Percentiles rank a stretch among this genome's conserved stretches.
phyloP scores from a whole-genome alignment of 164 flowering plant species.

The Cinnamomum chago region DNA sequence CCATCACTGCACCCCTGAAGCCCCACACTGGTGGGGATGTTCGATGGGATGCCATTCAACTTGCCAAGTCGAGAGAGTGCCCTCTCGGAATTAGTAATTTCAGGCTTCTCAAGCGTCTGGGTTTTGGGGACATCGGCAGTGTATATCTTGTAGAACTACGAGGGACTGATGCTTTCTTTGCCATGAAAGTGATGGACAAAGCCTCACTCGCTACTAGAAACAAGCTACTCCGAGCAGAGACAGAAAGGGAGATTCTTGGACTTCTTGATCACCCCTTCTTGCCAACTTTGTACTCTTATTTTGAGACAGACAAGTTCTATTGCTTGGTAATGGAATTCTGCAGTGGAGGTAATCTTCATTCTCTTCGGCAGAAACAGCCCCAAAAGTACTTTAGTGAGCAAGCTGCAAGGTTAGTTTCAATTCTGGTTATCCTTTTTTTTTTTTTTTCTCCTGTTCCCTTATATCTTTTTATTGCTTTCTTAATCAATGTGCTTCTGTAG shows the following conservation, averaged over 20 bases:
- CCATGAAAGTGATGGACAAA: conserved; percentile 86
- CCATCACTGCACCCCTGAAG: conserved; percentile 30
- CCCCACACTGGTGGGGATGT: conserved; percentile 82
- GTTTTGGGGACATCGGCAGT: conserved; percentile 81
- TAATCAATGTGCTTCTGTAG: not conserved
- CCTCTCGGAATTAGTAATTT: conserved; percentile 56
- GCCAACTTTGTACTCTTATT: conserved; percentile 68
- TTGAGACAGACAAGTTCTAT: conserved; percentile 73
- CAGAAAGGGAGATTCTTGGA: conserved; percentile 73
- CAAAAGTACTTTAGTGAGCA: conserved; percentile 64
- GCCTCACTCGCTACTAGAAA: conserved; percentile 65
- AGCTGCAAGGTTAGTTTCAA: conserved; percentile 48
- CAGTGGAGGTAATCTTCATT: conserved; percentile 69
- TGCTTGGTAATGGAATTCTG: conserved; percentile 89
- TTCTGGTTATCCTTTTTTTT: too few species aligned
- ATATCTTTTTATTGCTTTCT: not conserved
- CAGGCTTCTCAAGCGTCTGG: conserved; percentile 69
- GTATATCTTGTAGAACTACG: conserved; percentile 68
- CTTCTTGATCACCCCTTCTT: conserved; percentile 78
- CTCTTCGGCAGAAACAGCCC: conserved; percentile 76
- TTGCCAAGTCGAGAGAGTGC: conserved; percentile 32
- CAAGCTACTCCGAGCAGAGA: conserved; percentile 63
- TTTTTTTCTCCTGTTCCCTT: not conserved
- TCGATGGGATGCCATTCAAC: conserved; percentile 73
- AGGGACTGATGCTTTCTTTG: conserved; percentile 55